These are phyloP conservation scores for Nakataea oryzae DNA, from an alignment of 2,329 filamentous ascomycete species.

Conservation along the genomic window DNA sequence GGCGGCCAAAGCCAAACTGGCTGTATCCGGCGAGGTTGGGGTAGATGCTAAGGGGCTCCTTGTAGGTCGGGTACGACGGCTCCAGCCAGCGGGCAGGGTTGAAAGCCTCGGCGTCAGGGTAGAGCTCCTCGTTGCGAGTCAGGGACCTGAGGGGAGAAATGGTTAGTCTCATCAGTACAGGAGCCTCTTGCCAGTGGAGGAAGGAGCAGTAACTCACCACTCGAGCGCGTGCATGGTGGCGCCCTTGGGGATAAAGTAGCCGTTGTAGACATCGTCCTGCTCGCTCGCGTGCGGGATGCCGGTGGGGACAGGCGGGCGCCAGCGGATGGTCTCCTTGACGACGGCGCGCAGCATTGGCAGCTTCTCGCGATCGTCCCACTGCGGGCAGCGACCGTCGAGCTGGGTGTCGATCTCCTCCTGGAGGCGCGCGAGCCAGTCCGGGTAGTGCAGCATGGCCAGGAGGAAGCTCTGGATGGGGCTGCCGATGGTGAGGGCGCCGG, in stretches of 20 bases:
- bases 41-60: constrained; percentile 24
- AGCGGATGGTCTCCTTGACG: constrained; percentile 42
- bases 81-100: constrained; percentile 28
- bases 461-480: constrained; percentile 31
- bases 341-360: constrained; percentile 35
- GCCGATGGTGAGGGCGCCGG: constrained; percentile 31
- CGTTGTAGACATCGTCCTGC: constrained; percentile 39
- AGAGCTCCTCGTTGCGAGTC: constrained; percentile 28
- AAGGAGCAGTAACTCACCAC: constrained; percentile 25
- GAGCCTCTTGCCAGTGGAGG: not conserved
- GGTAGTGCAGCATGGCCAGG: constrained; percentile 22
- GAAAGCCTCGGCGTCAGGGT: constrained; percentile 26
- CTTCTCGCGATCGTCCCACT: constrained; percentile 33
- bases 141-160: constrained; percentile 23
- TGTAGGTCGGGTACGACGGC: constrained; percentile 25
- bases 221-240: constrained; percentile 41
- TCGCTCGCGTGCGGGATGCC: constrained; percentile 42
- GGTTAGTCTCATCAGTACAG: not conserved
- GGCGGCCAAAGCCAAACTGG: constrained; percentile 42
- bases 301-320: constrained; percentile 42
- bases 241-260: constrained; percentile 40
- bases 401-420: constrained; percentile 38
- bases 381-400: constrained; percentile 30
- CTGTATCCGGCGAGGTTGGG: constrained; percentile 29
- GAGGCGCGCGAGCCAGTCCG: constrained; percentile 16